Percentiles rank a stretch among this genome's conserved stretches.
phyloP scores from a whole-genome alignment of 345 rosid species.

The Microcos paniculata region DNA sequence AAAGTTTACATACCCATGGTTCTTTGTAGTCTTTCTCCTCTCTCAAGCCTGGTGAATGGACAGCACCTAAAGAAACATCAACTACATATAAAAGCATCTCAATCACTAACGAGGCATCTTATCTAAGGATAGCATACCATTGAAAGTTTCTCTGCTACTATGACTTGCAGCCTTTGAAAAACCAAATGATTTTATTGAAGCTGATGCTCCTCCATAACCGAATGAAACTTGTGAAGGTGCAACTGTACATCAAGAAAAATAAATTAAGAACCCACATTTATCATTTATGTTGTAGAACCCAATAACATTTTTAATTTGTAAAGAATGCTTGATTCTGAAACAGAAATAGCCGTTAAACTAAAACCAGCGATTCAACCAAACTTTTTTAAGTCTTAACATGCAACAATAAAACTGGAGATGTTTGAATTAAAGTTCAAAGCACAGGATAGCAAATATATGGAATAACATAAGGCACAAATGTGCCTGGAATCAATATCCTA shows the following conservation, averaged over 20 bases:
- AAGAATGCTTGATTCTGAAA: neutral
- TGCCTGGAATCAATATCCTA: neutral
- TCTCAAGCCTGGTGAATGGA: constrained; percentile 28
- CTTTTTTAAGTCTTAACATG: neutral
- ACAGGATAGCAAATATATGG: neutral
- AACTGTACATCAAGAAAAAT: constrained; percentile 28
- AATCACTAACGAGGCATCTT: constrained; percentile 2
- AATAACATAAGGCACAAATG: neutral
- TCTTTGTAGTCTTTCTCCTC: constrained; percentile 62
- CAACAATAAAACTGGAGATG: neutral
- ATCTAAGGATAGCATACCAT: constrained; percentile 24
- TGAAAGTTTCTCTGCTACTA: constrained; percentile 22
- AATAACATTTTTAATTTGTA: neutral
- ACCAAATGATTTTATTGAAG: constrained; percentile 43
- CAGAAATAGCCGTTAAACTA: neutral
- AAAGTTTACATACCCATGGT: constrained; percentile 73
- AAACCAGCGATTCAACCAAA: neutral
- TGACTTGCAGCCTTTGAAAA: constrained; percentile 22
- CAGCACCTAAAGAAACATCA: constrained; percentile 41
- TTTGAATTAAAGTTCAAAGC: neutral
- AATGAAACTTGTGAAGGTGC: constrained; percentile 49
- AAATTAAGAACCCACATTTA: neutral
- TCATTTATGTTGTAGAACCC: neutral
- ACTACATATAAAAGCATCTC: constrained; percentile 11
- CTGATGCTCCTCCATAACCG: constrained; percentile 46